These are phyloP conservation scores for Calonectria henricotiae DNA, from an alignment of 2,329 filamentous ascomycete genomes.

Conservation along the genomic window DNA sequence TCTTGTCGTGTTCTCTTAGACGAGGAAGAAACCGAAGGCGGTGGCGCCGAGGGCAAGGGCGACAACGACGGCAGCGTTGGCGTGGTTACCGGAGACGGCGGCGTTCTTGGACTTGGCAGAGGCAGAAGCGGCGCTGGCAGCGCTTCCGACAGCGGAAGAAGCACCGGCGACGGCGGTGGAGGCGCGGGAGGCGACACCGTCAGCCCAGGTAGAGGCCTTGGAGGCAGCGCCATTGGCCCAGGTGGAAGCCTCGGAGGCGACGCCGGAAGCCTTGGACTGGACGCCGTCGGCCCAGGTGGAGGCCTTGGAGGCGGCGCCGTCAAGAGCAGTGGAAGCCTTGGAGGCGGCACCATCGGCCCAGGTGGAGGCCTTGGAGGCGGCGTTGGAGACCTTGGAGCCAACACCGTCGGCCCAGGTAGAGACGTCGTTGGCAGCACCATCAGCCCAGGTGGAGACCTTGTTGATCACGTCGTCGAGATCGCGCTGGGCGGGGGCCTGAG, in stretches of 20 bases:
- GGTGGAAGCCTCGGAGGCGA: slow-evolving; percentile 16
- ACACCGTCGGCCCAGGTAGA: slow-evolving; percentile 27
- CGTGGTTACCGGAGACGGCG: slow-evolving; percentile 24
- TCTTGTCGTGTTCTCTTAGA: slow-evolving; percentile 34
- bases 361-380: slow-evolving; percentile 28
- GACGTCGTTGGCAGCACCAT: slow-evolving; percentile 27
- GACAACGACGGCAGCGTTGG: slow-evolving; percentile 42
- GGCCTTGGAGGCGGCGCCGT: slow-evolving; percentile 21
- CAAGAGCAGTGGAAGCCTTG: slow-evolving; percentile 21
- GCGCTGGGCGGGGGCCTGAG: slow-evolving; percentile 39
- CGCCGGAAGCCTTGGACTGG: slow-evolving; percentile 36
- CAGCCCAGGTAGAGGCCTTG: slow-evolving; percentile 23
- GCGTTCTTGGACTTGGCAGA: slow-evolving; percentile 28
- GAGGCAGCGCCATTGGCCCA: slow-evolving; percentile 18
- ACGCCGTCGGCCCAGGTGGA: slow-evolving; percentile 31
- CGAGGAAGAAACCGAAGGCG: slow-evolving; percentile 48
- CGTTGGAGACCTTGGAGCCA: slow-evolving; percentile 12
- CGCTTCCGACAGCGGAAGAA: slow-evolving; percentile 38
- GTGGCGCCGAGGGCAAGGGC: slow-evolving; percentile 49
- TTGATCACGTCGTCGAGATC: slow-evolving; percentile 31
- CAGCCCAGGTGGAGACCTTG: slow-evolving; percentile 39
- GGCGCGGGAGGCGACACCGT: slow-evolving; percentile 31
- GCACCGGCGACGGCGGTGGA: slow-evolving; percentile 38
- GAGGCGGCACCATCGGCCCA: slow-evolving; percentile 12
- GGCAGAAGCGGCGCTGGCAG: slow-evolving; percentile 35